Percentiles rank a stretch among this genome's conserved stretches.
phyloP scores from a whole-genome alignment of 352 stramenopile genomes.

The Phytophthora fragariaefolia region DNA sequence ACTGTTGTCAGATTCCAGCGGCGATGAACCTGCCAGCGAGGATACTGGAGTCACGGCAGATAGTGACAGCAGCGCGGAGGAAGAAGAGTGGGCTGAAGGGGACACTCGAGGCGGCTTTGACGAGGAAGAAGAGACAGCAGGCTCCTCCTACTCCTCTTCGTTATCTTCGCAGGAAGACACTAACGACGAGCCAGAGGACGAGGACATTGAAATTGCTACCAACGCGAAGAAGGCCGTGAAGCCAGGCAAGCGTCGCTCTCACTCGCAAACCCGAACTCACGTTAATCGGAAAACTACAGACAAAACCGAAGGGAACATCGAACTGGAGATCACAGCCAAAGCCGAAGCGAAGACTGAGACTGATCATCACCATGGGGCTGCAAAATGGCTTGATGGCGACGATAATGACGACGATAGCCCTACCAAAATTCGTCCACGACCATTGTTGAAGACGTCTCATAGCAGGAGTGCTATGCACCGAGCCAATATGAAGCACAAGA shows the following conservation, averaged over 20 bases:
- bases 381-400: not conserved
- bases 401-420: not conserved
- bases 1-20: constrained; percentile 34
- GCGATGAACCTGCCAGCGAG: constrained; percentile 7
- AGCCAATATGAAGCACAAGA: constrained; percentile 3
- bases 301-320: constrained; percentile 14
- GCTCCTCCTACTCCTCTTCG: not conserved
- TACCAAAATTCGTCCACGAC: constrained; percentile 8
- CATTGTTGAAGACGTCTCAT: constrained; percentile 35
- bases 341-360: not conserved
- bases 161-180: constrained; percentile 11
- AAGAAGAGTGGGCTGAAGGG: constrained; percentile 28
- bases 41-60: constrained; percentile 2
- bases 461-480: constrained; percentile 21
- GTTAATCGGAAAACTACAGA: constrained; percentile 6
- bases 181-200: constrained; percentile 20
- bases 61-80: constrained; percentile 20
- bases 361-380: not conserved
- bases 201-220: constrained; percentile 3
- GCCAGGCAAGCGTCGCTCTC: constrained; percentile 5
- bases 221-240: constrained; percentile 12
- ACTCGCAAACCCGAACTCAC: not conserved
- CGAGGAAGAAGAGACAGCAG: constrained; percentile 33
- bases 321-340: not conserved
- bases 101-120: constrained; percentile 24